Base-by-base conservation (phyloP, 306 rosid genomes). In the Heteromeles arbutifolia region DNA sequence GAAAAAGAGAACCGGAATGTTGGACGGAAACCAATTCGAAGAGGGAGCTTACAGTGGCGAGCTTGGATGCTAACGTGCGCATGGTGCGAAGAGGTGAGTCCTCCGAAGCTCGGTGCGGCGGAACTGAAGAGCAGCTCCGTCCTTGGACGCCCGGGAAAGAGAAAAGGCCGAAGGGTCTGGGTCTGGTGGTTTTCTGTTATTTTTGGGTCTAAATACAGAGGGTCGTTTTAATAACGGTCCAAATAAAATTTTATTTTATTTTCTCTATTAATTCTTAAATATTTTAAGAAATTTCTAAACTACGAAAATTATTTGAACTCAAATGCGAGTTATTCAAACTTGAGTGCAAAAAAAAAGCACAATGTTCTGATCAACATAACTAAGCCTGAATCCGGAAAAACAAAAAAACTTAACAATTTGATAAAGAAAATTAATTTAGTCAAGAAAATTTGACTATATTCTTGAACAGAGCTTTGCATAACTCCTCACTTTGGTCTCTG, bases 31-130 rank as follows among this genome's bases (percentile, higher is more conserved):
- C 73, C 26, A 75, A 1, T 45, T 61, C 10, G 57, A 78, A 53
- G 5, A 24, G 68, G 24, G 4, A 44, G 63, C 81, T 84, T 80
- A 91, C 96, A 66, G 76, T 45, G 74, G 86, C 59, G 67, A 93
- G 70, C 21, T 79, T 88, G 80, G 88, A 58, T 68, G 85, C 90
- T 24, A 85, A 41, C 73, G 70, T 66, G 45, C 97, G 91, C 98
- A 93, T 93, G 50, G 53, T 79, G 85, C 69, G 15, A 13, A 53
- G 9, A 41, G 18, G 26, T 15, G n/a, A 15, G 37, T 24, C 76
- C 76, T 24, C 53, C 39, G 67, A 24, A 7, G 76, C 67, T 57
- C 11, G 50, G 28, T 50, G 63, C 62, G 19, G 28, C 18, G 63
- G 31, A 29, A 50, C 22, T 6, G 26, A 31, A 31, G 66, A 61